phyloP scores from a whole-genome alignment of 1,139 yeast species.

The Pneumocystis jirovecii region DNA sequence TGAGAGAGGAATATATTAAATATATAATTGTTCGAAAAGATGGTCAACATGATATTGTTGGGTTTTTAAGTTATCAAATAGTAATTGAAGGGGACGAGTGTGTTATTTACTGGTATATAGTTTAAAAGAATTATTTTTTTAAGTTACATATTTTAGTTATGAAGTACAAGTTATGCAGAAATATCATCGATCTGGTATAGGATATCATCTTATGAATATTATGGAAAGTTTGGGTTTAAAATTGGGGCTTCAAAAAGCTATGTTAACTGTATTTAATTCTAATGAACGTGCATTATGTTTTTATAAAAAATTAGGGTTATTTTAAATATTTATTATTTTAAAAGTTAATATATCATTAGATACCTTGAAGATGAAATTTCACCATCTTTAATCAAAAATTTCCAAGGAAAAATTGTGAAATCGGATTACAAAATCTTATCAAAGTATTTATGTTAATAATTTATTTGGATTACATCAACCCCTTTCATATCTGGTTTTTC shows the following conservation, averaged over 20 bases:
- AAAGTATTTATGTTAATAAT: conserved; percentile 2
- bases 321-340: background rate
- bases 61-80: background rate
- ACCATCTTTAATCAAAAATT: conserved; percentile 9
- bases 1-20: background rate
- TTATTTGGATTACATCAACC: background rate
- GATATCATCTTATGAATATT: conserved; percentile 8
- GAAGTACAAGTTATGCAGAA: conserved; percentile 13
- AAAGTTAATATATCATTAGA: conserved; percentile 1
- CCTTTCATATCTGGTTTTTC: conserved; percentile 13
- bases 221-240: conserved; percentile 11
- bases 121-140: no score
- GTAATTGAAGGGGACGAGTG: conserved; percentile 10
- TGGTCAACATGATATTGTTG: background rate
- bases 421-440: conserved; percentile 16
- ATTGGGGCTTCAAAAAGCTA: conserved; percentile 7
- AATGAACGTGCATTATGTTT: conserved; percentile 14
- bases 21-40: background rate
- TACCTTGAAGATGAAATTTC: conserved; percentile 13
- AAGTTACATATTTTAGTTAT: conserved; percentile 8
- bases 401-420: conserved; percentile 7
- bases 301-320: conserved; percentile 9
- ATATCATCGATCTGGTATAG: conserved; percentile 12
- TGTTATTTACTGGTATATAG: conserved; percentile 13
- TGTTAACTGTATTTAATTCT: conserved; percentile 16